Base-by-base conservation (phyloP, 2,329 filamentous ascomycete genomes). In the Nakataea oryzae region DNA sequence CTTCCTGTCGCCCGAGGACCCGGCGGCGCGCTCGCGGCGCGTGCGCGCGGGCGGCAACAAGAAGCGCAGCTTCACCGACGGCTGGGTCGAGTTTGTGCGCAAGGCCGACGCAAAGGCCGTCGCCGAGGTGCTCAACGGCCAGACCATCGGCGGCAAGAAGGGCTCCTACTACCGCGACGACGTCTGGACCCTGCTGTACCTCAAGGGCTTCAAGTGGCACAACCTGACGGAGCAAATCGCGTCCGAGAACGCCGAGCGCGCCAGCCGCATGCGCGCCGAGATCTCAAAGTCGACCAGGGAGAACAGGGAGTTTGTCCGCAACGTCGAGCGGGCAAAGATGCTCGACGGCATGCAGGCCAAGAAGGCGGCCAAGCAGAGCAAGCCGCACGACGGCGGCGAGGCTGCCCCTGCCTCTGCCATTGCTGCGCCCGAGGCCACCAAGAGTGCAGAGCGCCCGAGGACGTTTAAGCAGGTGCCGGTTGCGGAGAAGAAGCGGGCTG, bases 131-230 rank as follows among this genome's bases (percentile, higher is more conserved):
- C 78, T 96, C 59, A 96, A 96, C 70, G 88, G 88, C 55, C 84
- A 83, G 65, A 90, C 83, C 14, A 89, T 95, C 63, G 90, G 90
- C 60, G 91, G 91, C 29, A 93, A 93, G 76, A 96, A 96, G 76
- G 83, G 90, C 14, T 84, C 83, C 59, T 91, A 89, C 72, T 96
- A 93, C 76, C 85, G 89, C 68, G 91, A 96, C 72, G 91, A 96
- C 72, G 82, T 96, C 57, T 96, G 91, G 91, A 93, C 89, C 68
- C 77, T 95, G 65, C 82, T 89, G 64, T 96, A 96, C 70, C 76
- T 96, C 65, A 88, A 85, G 65, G 90, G 89, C 1, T 93, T 95
- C 77, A 95, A 93, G 74, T 96, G 91, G 91, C 78, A 82, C 60
- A 66, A 86, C 69, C 74, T 87, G 65, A 91, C 88, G 62, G 88